Evolutionary conservation across 1,139 yeast species (phyloP), one percentile per base, ranked within the genome.

Genomic region (Saccharomycopsis hybrid): DNA sequence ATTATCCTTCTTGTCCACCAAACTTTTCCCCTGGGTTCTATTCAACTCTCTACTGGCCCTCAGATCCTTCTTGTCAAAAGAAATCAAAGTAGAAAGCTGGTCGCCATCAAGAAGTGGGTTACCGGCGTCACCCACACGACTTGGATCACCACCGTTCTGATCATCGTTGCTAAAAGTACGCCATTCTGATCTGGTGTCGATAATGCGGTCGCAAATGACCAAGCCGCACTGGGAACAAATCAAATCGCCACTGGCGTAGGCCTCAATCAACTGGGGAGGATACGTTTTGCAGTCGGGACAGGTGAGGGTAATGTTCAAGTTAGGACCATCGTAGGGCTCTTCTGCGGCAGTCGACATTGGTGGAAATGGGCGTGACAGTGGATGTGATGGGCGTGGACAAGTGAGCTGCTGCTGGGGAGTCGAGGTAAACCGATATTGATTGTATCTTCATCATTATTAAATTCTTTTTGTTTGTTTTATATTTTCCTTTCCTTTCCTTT

Each of bases 111-210:
- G 73, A 55, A 90, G 70, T 11, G 97, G 97, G 64, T 90, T 90
- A n/a, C 94, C 85, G 2, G 97, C 97, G 63, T 90, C 97, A 66
- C 98, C 98, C 57, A 92, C 98, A 85, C 98, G 97, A 60, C 95
- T 84, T 3, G 98, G 98, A 65, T 92, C 98, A 64, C 89, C 97
- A 60, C 95, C 96, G 58, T 92, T 94, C 67, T 90, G 97, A 65
- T 92, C 98, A 65, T 92, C 98, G 65, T 92, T 92, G 4, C 50
- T 42, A 67, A 92, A 92, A 1, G 98, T 92, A 73, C 98, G 86
- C 98, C 98, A 92, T 72, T 92, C 98, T 1, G 96, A 87, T 59
- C 98, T 75, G 4, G 96, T 90, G 63, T 92, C 98, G 35, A 92
- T 96, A 49, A 92, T 85, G 57, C 95, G 74, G 64, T 89, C 96